A percentile compares a stretch with the other conserved stretches of the same genome.
Evolutionary conservation across 257 asterid species (phyloP).

Genomic region (Buddleja alternifolia): DNA sequence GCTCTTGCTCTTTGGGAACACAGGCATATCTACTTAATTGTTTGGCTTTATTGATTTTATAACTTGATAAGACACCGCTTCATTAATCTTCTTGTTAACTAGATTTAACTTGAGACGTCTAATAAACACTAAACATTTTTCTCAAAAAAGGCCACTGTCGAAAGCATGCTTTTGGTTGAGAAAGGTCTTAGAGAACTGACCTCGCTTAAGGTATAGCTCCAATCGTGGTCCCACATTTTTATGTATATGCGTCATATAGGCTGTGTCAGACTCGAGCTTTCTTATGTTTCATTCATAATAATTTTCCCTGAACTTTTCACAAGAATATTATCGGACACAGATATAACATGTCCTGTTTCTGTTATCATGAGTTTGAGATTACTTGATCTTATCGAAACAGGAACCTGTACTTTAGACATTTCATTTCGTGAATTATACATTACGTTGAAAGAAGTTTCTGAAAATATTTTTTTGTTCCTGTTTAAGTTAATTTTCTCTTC

Average conservation of each 20-base stretch:
- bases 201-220: conserved; percentile 68
- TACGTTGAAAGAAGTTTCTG: neutral
- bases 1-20: no score
- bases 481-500: conserved; percentile 3
- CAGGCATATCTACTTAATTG: no score
- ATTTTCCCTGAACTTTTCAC: neutral
- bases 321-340: neutral
- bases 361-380: neutral
- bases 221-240: neutral
- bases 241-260: neutral
- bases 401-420: no score
- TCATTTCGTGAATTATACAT: neutral
- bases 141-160: conserved; percentile 60
- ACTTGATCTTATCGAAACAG: no score
- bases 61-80: no score
- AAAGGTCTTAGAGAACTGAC: conserved; percentile 81
- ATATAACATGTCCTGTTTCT: no score
- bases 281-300: neutral
- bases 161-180: conserved; percentile 93
- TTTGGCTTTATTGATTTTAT: no score
- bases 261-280: neutral
- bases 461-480: conserved; percentile 5
- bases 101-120: no score
- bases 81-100: no score
- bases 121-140: no score